These are phyloP conservation scores for Ophiocordyceps camponoti-leonardi DNA, from an alignment of 2,329 filamentous ascomycete species.

Conservation along the genomic window DNA sequence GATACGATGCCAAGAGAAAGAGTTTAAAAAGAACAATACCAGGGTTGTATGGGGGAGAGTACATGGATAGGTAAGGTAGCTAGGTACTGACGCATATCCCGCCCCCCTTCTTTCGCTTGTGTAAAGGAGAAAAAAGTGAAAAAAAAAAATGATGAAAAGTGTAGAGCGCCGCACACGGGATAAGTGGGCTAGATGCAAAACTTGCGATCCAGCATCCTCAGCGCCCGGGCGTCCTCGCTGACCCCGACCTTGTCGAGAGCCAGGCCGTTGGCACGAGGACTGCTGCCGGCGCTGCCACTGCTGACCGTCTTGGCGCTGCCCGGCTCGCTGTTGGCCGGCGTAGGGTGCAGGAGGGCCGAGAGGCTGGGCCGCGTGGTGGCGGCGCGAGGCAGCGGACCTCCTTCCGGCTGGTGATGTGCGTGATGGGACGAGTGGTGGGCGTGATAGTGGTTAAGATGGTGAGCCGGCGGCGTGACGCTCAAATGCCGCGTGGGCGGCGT, in stretches of 20 bases:
- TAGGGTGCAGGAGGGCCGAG: conserved; percentile 33
- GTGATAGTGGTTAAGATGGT: conserved; percentile 13
- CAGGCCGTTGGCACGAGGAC: conserved; percentile 11
- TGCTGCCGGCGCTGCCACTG: conserved; percentile 25
- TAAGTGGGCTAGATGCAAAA: conserved; percentile 18
- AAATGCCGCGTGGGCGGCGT: conserved; percentile 27
- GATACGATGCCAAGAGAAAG: not conserved
- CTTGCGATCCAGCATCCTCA: conserved; percentile 48
- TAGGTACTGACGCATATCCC: no score
- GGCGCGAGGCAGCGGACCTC: not conserved
- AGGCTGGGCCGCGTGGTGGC: conserved; percentile 24
- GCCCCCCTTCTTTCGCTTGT: no score
- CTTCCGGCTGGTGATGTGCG: no score
- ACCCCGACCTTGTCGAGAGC: conserved; percentile 23
- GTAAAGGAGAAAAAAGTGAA: not conserved
- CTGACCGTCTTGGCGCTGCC: conserved; percentile 24
- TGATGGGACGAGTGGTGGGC: conserved; percentile 2
- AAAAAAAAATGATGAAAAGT: not conserved
- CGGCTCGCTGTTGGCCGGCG: conserved; percentile 26
- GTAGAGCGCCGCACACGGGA: no score
- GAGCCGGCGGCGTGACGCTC: conserved; percentile 27
- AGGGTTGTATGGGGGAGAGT: no score
- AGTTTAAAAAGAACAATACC: not conserved
- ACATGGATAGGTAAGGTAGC: no score
- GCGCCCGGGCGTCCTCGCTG: conserved; percentile 45